Evolutionary conservation across 2,329 filamentous ascomycete genomes (phyloP).

Genomic region (Botrytis byssoidea): DNA sequence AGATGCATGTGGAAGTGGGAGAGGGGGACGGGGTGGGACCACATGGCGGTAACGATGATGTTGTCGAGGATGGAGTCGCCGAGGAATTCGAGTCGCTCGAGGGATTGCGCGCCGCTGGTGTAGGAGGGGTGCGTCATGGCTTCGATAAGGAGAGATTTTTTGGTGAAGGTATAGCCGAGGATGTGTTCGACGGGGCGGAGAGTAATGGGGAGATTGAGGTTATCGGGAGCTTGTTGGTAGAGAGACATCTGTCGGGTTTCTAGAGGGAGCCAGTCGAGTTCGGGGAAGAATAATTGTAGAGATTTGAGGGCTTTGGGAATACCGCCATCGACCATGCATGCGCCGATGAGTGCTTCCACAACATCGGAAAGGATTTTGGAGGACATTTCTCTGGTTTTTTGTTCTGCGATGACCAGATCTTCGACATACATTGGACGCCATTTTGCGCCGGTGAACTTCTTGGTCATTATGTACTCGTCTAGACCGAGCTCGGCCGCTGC

Average conservation of each 20-base stretch:
- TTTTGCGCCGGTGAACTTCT: slow-evolving; percentile 63
- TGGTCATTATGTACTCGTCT: slow-evolving; percentile 69
- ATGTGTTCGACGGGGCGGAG: slow-evolving; percentile 57
- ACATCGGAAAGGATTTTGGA: slow-evolving; percentile 85
- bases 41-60: slow-evolving; percentile 63
- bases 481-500: slow-evolving; percentile 64
- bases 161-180: slow-evolving; percentile 69
- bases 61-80: slow-evolving; percentile 84
- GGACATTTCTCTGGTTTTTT: slow-evolving; percentile 48
- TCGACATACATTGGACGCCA: slow-evolving; percentile 68
- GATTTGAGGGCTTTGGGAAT: slow-evolving; percentile 61
- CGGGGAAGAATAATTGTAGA: slow-evolving; percentile 64
- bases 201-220: slow-evolving; percentile 41
- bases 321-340: slow-evolving; percentile 68
- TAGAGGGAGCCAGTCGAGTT: slow-evolving; percentile 54
- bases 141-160: slow-evolving; percentile 69
- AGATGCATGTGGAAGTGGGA: slow-evolving; percentile 68
- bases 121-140: slow-evolving; percentile 76
- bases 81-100: slow-evolving; percentile 81
- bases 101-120: slow-evolving; percentile 47
- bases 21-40: slow-evolving; percentile 47
- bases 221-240: slow-evolving; percentile 43
- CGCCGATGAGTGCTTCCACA: slow-evolving; percentile 80
- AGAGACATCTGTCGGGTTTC: slow-evolving; percentile 45
- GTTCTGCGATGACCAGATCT: slow-evolving; percentile 38